Conservation (phyloP, 257 asterid genomes). For the Lycium ferocissimum region DNA sequence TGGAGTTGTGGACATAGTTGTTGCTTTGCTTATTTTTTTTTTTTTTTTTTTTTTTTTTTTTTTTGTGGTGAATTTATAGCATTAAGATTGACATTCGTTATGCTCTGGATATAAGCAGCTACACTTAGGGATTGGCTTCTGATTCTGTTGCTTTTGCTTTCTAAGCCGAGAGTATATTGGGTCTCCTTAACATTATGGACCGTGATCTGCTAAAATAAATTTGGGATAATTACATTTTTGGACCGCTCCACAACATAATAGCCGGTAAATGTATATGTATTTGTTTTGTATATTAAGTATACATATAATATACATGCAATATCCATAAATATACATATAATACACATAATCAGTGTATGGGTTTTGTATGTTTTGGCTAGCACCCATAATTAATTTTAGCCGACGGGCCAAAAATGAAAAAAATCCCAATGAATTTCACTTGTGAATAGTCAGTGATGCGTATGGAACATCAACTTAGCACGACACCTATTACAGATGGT, state of each 20-base stretch:
- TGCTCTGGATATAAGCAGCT: slow-evolving; percentile 2
- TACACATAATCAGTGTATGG: too few species aligned
- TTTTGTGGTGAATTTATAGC: neutral
- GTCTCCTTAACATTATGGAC: neutral
- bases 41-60: neutral
- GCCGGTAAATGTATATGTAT: too few species aligned
- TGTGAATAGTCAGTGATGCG: neutral
- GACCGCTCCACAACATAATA: too few species aligned
- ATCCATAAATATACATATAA: too few species aligned
- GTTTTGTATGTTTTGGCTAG: too few species aligned
- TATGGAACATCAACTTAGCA: neutral
- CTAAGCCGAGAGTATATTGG: neutral
- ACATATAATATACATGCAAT: too few species aligned
- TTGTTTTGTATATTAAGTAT: too few species aligned
- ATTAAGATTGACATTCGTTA: neutral
- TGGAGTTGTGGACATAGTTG: neutral
- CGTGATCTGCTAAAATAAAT: neutral
- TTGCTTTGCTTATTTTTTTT: neutral
- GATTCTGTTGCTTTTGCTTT: slow-evolving; percentile 6
- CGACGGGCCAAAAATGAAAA: too few species aligned
- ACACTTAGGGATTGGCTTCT: neutral
- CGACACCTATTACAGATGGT: neutral
- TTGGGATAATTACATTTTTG: too few species aligned
- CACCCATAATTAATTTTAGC: too few species aligned
- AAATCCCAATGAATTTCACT: neutral